A percentile compares a stretch with the other conserved stretches of the same genome.
Conservation (phyloP, 2,329 filamentous ascomycete genomes). For the Neonectria sp. region DNA sequence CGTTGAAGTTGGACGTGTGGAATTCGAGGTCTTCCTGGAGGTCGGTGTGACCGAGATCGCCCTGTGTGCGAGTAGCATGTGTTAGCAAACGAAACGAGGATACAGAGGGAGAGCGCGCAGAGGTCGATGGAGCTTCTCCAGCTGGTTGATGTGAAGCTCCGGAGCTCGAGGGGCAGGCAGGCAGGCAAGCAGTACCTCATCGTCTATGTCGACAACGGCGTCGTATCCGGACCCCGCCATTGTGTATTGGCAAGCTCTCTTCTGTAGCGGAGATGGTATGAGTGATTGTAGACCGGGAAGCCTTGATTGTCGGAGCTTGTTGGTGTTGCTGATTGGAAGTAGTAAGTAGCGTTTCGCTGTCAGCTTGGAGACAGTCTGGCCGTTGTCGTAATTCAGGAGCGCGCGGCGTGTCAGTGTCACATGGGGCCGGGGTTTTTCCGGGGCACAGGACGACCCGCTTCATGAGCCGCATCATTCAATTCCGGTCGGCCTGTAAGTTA, state of each 20-base stretch:
- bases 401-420: slow-evolving; percentile 37
- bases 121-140: slow-evolving; percentile 18
- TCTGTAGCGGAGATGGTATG: background rate
- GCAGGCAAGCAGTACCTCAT: slow-evolving; percentile 75
- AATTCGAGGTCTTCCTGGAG: slow-evolving; percentile 99
- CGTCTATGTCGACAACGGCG: slow-evolving; percentile 97
- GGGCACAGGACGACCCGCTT: slow-evolving; percentile 15
- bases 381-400: slow-evolving; percentile 54
- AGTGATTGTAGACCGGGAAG: background rate
- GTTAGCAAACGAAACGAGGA: slow-evolving; percentile 24
- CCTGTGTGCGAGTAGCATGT: slow-evolving; percentile 67
- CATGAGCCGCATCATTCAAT: slow-evolving; percentile 12
- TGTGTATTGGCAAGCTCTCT: slow-evolving; percentile 43
- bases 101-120: background rate
- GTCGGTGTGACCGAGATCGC: slow-evolving; percentile 97
- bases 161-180: slow-evolving; percentile 32
- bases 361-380: slow-evolving; percentile 47
- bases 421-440: slow-evolving; percentile 45
- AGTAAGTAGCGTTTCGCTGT: slow-evolving; percentile 28
- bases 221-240: slow-evolving; percentile 95
- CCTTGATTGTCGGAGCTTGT: slow-evolving; percentile 6
- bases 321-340: slow-evolving; percentile 34
- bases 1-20: slow-evolving; percentile 90
- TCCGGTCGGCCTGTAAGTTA: too few species aligned
- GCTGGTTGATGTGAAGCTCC: slow-evolving; percentile 27